Base-by-base conservation (phyloP, 257 asterid genomes). In the Petunia secreta region DNA sequence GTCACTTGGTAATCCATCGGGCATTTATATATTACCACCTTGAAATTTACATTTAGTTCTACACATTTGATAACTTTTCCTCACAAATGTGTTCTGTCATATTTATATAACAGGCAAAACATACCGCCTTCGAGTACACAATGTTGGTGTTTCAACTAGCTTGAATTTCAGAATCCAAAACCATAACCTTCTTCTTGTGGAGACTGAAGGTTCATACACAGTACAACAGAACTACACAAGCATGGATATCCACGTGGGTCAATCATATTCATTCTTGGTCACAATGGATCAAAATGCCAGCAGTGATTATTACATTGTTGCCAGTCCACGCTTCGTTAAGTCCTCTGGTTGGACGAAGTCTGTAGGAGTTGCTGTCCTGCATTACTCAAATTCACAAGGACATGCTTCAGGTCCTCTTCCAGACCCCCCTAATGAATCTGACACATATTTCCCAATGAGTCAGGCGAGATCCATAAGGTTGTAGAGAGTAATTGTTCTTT, bases 351-450 rank as follows among this genome's bases (percentile, higher is more conserved):
- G 79, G 82, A 53, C 85, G n/a, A 94, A 87, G 91, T 88, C 89
- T 75, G 81, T 89, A 55, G 98, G 98, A 79, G 96, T 94, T 83
- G 89, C 93, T 75, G 74, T 92, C 86, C 82, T 94, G 89, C 98
- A 90, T 88, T 94, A 94, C 85, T 90, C 96, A 25, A 94, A 90
- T 78, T 92, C 97, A 6, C 89, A 84, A 85, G 97, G 91, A 58
- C 95, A 92, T 6, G 95, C 94, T 83, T 91, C 97, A 83, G 98
- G 97, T 86, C 97, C 97, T 85, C 97, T 94, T 89, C 98, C 98
- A 73, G 98, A 91, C 91, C 94, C 89, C 86, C 98, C 97, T 83
- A 85, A 87, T 82, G 97, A 94, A 81, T 84, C 75, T 80, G 98
- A 94, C 93, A 87, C 88, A n/a, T 88, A 4, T 86, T 92, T 91